Evolutionary conservation across 345 rosid genomes (phyloP), one percentile per base, ranked within the genome.

Genomic region (Bruguiera sexangula): DNA sequence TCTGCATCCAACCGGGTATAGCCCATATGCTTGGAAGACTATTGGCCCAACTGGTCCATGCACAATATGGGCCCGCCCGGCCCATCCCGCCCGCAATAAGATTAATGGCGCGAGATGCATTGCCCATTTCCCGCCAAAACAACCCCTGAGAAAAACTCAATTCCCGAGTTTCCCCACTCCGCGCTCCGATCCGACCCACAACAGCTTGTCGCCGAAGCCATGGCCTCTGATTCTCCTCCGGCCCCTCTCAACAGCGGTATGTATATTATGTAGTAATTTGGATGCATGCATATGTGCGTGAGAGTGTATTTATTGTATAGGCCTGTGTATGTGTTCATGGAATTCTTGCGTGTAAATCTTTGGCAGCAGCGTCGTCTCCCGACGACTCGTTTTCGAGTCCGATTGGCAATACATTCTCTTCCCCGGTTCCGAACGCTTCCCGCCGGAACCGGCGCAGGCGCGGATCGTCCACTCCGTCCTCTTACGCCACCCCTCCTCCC

Each of bases 181-280:
- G 62, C n/a, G 0, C 72, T 10, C 55, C 30, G 18, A 30, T 32
- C 39, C 7, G 60, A 18, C 6, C 9, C 24, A 32, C 57, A 65
- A 37, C 74, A 60, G n/a, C 2, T 30, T 69, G 63, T 60, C 75
- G 63, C 71, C 20, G 78, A 74, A 70, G 53, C 75, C 66, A 88
- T 95, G 97, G 89, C 90, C 55, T 87, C 96, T 74, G 88, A 86
- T 30, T 85, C 93, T 6, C 81, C 87, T 73, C 88, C 86, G 6
- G 66, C 73, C 29, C 77, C 73, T 67, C 68, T 76, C 74, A 80
- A 68, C 76, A 71, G 79, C 53, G 88, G 90, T 84, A 76, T 20
- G 39, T 55, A n/a, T 62, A 58, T n/a, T 69, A 50, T 63, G 60
- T 62, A 67, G 55, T 24, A 21, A 53, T 73, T 60, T 19, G 18